These are phyloP conservation scores for Pythium apleroticum DNA, from an alignment of 352 stramenopile genomes.

Conservation along the genomic window DNA sequence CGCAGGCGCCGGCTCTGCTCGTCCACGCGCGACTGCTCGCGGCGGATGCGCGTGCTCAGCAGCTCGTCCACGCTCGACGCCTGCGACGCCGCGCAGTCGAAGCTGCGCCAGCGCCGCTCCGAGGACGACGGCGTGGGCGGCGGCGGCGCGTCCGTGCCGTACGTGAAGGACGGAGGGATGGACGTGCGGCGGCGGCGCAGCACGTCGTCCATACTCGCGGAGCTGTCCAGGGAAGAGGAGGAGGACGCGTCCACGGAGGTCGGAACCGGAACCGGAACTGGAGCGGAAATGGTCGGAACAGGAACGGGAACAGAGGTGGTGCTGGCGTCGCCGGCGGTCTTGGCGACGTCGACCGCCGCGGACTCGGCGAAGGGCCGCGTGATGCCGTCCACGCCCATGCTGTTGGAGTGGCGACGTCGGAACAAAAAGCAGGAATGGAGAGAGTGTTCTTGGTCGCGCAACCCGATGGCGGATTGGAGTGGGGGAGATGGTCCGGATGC, in stretches of 20 bases:
- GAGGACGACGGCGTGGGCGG: conserved; percentile 15
- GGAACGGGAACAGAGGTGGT: not conserved
- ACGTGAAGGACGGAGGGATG: conserved; percentile 62
- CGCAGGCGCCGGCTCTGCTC: conserved; percentile 43
- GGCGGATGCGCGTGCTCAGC: conserved; percentile 53
- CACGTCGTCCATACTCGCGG: conserved; percentile 2
- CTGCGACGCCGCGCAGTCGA: conserved; percentile 37
- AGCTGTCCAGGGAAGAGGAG: not conserved
- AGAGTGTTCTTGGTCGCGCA: not conserved
- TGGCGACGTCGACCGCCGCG: not conserved
- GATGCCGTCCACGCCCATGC: conserved; percentile 32
- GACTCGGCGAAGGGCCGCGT: conserved; percentile 7
- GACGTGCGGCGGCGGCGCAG: conserved; percentile 51
- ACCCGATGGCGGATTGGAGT: not conserved
- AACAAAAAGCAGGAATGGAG: conserved; percentile 7
- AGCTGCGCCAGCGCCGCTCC: conserved; percentile 66
- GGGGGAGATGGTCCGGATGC: not conserved
- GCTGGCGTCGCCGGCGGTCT: not conserved
- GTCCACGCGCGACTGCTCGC: conserved; percentile 43
- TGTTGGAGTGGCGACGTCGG: not conserved
- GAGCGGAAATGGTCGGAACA: not conserved
- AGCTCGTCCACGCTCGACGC: conserved; percentile 32
- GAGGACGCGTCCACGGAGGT: not conserved
- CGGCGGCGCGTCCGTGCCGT: conserved; percentile 20
- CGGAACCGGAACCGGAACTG: not conserved